Evolutionary conservation across 768 basidiomycete species (phyloP).

Genomic region (Lentinula edodes): DNA sequence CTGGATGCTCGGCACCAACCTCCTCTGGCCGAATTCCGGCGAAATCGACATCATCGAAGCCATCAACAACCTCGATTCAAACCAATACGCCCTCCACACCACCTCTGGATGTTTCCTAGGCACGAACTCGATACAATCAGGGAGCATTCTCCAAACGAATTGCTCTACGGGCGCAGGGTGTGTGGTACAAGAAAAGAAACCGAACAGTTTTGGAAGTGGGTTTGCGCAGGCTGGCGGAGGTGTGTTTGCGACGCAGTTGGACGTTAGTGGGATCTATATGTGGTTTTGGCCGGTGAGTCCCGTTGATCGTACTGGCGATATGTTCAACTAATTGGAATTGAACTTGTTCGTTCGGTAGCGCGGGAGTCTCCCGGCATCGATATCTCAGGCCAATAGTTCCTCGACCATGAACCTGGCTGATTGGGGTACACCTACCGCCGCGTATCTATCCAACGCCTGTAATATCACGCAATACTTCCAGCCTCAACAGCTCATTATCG

Average conservation of each 20-base stretch:
- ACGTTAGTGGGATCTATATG: constrained; percentile 4
- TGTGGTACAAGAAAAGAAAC: constrained; percentile 34
- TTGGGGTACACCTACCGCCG: constrained; percentile 44
- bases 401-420: constrained; percentile 15
- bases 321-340: background rate
- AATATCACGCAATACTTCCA: constrained; percentile 40
- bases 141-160: constrained; percentile 21
- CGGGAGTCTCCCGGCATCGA: constrained; percentile 10
- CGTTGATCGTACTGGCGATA: background rate
- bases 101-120: constrained; percentile 29
- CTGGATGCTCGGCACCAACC: constrained; percentile 35
- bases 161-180: constrained; percentile 36
- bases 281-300: constrained; percentile 6
- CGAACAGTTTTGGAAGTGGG: constrained; percentile 39
- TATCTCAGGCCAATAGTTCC: constrained; percentile 10
- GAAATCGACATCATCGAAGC: constrained; percentile 55
- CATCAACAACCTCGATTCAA: constrained; percentile 44
- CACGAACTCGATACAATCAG: constrained; percentile 22
- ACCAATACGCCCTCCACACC: constrained; percentile 57
- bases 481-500: constrained; percentile 45
- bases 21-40: constrained; percentile 35
- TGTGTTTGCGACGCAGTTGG: constrained; percentile 21
- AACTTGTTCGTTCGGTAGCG: background rate
- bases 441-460: constrained; percentile 34
- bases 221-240: constrained; percentile 49